These are phyloP conservation scores for Fusarium sp. DNA, from an alignment of 2,329 filamentous ascomycete genomes.

Conservation along the genomic window DNA sequence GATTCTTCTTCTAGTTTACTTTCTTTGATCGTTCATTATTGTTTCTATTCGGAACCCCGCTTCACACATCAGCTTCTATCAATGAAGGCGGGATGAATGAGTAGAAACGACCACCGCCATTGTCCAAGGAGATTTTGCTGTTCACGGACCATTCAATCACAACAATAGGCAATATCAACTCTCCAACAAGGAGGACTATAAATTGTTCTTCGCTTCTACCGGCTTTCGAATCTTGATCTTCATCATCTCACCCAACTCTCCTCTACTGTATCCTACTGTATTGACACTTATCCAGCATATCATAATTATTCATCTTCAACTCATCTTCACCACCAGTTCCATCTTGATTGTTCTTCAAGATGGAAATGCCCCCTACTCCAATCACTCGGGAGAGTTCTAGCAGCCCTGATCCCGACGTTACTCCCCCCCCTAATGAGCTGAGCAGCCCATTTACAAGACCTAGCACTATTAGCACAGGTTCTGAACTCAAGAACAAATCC, in stretches of 20 bases:
- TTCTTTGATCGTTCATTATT: background rate
- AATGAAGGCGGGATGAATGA: conserved; percentile 9
- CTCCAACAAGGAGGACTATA: conserved; percentile 3
- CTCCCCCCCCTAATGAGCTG: conserved; percentile 5
- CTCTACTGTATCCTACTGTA: background rate
- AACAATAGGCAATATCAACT: conserved; percentile 15
- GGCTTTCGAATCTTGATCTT: conserved; percentile 19
- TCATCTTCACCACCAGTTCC: background rate
- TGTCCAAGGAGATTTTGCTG: background rate
- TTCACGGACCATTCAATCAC: background rate
- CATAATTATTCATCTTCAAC: background rate
- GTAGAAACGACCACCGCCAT: conserved; percentile 9
- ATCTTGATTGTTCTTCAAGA: conserved; percentile 2
- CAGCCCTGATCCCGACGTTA: conserved; percentile 10
- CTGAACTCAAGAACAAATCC: background rate
- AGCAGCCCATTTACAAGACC: conserved; percentile 25
- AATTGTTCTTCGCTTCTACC: conserved; percentile 3
- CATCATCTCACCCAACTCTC: background rate
- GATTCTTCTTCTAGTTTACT: background rate
- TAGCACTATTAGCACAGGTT: background rate
- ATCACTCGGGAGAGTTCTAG: conserved; percentile 17
- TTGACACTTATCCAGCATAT: background rate
- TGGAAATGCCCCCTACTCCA: conserved; percentile 9
- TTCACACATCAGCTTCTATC: conserved; percentile 2
- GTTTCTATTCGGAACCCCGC: background rate